Percentiles rank a stretch among this genome's conserved stretches.
Conservation (phyloP, 2,329 filamentous ascomycete species). For the Fusarium sterilihyphosum region DNA sequence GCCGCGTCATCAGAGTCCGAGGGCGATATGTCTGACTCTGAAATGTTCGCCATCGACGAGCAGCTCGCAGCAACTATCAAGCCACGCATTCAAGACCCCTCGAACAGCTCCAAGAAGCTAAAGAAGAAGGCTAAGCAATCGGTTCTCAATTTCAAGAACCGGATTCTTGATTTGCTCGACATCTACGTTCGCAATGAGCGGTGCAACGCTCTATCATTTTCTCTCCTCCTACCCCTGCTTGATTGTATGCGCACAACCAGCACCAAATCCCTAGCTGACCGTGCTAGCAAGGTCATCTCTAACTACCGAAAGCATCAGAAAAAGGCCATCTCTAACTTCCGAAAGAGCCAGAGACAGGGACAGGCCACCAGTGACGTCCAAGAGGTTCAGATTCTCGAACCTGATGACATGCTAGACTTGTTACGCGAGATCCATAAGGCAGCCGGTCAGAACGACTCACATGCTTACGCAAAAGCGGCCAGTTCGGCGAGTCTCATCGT, state of each 20-base stretch:
- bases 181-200: conserved; percentile 86
- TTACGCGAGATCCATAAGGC: conserved; percentile 76
- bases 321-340: conserved; percentile 75
- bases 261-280: conserved; percentile 78
- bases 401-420: conserved; percentile 63
- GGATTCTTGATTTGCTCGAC: conserved; percentile 86
- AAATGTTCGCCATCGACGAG: conserved; percentile 90
- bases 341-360: conserved; percentile 72
- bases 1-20: conserved; percentile 69
- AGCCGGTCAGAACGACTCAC: conserved; percentile 70
- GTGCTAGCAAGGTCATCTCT: conserved; percentile 76
- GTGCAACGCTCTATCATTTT: conserved; percentile 71
- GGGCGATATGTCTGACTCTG: conserved; percentile 91
- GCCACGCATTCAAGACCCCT: conserved; percentile 71
- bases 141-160: conserved; percentile 94
- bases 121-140: conserved; percentile 88
- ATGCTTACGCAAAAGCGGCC: conserved; percentile 77
- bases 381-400: conserved; percentile 51
- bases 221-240: conserved; percentile 80
- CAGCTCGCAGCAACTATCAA: conserved; percentile 88
- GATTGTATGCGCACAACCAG: conserved; percentile 78
- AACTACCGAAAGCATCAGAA: conserved; percentile 75
- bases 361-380: conserved; percentile 59
- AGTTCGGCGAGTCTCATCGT: conserved; percentile 77
- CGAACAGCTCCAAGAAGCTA: conserved; percentile 77